Evolutionary conservation across 2,329 filamentous ascomycete species (phyloP).

Genomic region (Trichoderma aggressivum): DNA sequence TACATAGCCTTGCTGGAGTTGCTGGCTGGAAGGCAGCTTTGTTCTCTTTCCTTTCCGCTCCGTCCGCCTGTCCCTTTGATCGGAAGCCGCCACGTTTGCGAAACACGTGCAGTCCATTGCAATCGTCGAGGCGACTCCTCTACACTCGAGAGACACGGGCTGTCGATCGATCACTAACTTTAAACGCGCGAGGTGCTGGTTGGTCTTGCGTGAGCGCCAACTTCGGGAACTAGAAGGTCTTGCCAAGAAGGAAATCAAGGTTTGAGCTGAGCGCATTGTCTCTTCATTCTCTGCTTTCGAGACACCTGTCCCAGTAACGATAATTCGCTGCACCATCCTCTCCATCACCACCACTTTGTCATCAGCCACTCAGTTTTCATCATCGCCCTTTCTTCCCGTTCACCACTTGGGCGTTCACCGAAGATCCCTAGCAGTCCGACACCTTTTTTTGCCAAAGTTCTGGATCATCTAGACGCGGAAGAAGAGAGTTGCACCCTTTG

Average conservation of each 20-base stretch:
- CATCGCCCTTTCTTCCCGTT: constrained; percentile 32
- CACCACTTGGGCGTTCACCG: constrained; percentile 23
- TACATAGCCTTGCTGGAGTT: background rate
- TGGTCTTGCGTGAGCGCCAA: background rate
- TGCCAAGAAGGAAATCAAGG: constrained; percentile 23
- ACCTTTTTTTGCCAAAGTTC: constrained; percentile 30
- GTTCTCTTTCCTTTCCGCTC: background rate
- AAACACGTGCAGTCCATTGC: background rate
- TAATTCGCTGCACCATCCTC: constrained; percentile 36
- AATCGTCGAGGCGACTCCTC: background rate
- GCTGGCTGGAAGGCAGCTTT: background rate
- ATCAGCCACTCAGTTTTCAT: constrained; percentile 31
- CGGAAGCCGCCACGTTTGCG: background rate
- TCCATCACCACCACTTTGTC: constrained; percentile 24
- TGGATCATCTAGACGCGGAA: constrained; percentile 31
- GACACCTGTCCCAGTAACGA: constrained; percentile 37
- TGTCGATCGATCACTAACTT: background rate
- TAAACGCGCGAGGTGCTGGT: constrained; percentile 7
- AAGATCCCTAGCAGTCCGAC: constrained; percentile 22
- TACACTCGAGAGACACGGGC: background rate
- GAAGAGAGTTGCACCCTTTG: constrained; percentile 27
- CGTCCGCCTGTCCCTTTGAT: background rate
- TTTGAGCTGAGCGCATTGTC: constrained; percentile 40
- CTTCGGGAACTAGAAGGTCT: constrained; percentile 4
- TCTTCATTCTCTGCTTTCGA: constrained; percentile 37